These are phyloP conservation scores for Tylopilus sp. DNA, from an alignment of 768 basidiomycete genomes.

Conservation along the genomic window DNA sequence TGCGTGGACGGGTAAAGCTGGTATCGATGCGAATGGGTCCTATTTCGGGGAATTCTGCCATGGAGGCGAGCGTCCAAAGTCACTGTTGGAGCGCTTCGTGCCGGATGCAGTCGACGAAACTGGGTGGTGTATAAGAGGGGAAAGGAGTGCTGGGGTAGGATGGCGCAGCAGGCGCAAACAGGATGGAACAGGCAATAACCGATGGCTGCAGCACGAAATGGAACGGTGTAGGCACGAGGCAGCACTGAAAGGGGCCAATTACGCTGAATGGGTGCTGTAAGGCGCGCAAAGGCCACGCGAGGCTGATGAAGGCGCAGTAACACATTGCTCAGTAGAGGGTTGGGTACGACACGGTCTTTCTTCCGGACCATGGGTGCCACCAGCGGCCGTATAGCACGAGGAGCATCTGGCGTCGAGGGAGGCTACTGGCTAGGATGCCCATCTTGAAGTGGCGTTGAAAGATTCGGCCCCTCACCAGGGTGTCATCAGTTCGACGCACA, in stretches of 20 bases:
- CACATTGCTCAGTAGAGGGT: neutral
- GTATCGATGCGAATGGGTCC: slow-evolving; percentile 29
- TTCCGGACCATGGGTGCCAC: neutral
- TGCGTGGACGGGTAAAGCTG: slow-evolving; percentile 26
- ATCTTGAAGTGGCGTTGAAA: no score
- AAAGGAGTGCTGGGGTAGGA: slow-evolving; percentile 3
- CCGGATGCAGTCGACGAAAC: neutral
- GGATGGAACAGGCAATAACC: slow-evolving; percentile 21
- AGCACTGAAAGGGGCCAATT: slow-evolving; percentile 25
- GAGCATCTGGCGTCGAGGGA: no score
- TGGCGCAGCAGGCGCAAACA: slow-evolving; percentile 23
- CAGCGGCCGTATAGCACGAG: no score
- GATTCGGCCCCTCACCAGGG: neutral
- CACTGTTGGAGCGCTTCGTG: neutral
- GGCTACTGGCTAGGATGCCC: neutral
- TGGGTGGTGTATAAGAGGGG: neutral
- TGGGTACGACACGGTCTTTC: no score
- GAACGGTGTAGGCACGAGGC: slow-evolving; percentile 30
- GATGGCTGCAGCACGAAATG: slow-evolving; percentile 12
- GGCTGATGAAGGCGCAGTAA: neutral
- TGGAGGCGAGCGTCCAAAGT: slow-evolving; percentile 8
- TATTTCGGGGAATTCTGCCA: slow-evolving; percentile 26
- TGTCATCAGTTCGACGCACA: no score
- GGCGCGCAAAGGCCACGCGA: slow-evolving; percentile 15
- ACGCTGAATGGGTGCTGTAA: slow-evolving; percentile 10